These are phyloP conservation scores for Epichloe brachyelytri DNA, from an alignment of 2,329 filamentous ascomycete genomes.

Conservation along the genomic window DNA sequence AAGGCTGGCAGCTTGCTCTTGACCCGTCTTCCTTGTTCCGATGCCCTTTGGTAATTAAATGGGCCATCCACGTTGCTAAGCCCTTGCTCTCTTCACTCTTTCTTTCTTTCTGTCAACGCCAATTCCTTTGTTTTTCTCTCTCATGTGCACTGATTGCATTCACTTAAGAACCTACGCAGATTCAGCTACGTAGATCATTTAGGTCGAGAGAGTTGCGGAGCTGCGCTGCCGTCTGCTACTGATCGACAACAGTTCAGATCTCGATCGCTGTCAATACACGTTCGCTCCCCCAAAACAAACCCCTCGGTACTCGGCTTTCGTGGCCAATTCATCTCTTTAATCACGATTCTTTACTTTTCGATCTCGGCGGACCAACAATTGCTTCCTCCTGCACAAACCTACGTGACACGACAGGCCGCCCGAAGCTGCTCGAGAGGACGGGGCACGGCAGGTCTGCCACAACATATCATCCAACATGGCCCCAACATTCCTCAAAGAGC, in stretches of 20 bases:
- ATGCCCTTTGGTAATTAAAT: not conserved
- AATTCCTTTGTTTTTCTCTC: not conserved
- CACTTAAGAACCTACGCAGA: not conserved
- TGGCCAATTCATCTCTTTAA: not conserved
- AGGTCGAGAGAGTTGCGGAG: not conserved
- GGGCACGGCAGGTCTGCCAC: constrained; percentile 1
- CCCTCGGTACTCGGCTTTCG: not conserved
- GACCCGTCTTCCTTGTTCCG: not conserved
- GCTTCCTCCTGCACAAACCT: not conserved
- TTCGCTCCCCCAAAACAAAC: not conserved
- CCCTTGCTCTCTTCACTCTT: not conserved
- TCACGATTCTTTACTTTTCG: not conserved
- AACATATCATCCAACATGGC: constrained; percentile 31
- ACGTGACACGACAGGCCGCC: not conserved
- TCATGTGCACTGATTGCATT: not conserved
- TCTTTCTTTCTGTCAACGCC: not conserved
- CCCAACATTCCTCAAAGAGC: constrained; percentile 58
- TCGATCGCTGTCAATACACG: not conserved
- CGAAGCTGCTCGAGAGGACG: not conserved
- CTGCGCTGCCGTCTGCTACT: not conserved
- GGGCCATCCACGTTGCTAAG: not conserved
- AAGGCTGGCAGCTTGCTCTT: not conserved
- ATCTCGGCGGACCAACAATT: not conserved
- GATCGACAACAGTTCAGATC: not conserved
- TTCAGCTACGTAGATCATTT: not conserved